phyloP scores from a whole-genome alignment of 1,139 yeast genomes.

The Candida pseudoviswanathii region DNA sequence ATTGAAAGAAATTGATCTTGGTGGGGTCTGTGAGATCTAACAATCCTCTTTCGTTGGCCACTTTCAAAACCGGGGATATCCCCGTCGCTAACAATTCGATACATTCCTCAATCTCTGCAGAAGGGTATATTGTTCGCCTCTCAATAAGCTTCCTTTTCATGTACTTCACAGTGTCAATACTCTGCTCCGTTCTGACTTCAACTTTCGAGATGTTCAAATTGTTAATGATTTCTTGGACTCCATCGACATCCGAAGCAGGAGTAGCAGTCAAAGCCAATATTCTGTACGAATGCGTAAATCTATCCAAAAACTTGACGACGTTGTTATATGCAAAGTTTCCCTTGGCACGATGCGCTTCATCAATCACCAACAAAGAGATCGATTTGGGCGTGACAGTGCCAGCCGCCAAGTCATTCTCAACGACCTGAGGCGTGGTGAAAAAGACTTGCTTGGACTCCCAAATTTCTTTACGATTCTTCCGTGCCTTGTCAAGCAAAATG shows the following conservation, averaged over 20 bases:
- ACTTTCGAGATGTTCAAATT: slow-evolving; percentile 74
- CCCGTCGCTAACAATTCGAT: slow-evolving; percentile 53
- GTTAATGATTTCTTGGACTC: slow-evolving; percentile 81
- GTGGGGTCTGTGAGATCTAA: slow-evolving; percentile 66
- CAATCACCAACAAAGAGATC: slow-evolving; percentile 77
- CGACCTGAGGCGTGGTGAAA: slow-evolving; percentile 96
- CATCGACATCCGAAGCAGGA: slow-evolving; percentile 85
- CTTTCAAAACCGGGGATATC: slow-evolving; percentile 60
- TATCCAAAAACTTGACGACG: slow-evolving; percentile 65
- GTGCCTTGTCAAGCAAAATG: slow-evolving; percentile 71
- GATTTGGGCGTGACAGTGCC: slow-evolving; percentile 78
- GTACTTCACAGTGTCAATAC: slow-evolving; percentile 77
- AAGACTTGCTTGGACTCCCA: slow-evolving; percentile 82
- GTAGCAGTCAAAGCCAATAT: slow-evolving; percentile 92
- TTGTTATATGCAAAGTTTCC: slow-evolving; percentile 89
- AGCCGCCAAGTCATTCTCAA: slow-evolving; percentile 79
- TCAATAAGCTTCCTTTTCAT: slow-evolving; percentile 71
- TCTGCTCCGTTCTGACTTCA: slow-evolving; percentile 84
- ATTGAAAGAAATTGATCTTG: slow-evolving; percentile 68
- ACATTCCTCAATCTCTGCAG: slow-evolving; percentile 54
- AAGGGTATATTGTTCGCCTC: slow-evolving; percentile 55
- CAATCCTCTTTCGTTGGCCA: slow-evolving; percentile 65
- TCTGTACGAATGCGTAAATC: slow-evolving; percentile 70
- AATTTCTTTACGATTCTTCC: slow-evolving; percentile 64
- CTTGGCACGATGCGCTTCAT: slow-evolving; percentile 94